These are phyloP conservation scores for Pseudogymnoascus sp. DNA, from an alignment of 2,329 filamentous ascomycete genomes.

Conservation along the genomic window DNA sequence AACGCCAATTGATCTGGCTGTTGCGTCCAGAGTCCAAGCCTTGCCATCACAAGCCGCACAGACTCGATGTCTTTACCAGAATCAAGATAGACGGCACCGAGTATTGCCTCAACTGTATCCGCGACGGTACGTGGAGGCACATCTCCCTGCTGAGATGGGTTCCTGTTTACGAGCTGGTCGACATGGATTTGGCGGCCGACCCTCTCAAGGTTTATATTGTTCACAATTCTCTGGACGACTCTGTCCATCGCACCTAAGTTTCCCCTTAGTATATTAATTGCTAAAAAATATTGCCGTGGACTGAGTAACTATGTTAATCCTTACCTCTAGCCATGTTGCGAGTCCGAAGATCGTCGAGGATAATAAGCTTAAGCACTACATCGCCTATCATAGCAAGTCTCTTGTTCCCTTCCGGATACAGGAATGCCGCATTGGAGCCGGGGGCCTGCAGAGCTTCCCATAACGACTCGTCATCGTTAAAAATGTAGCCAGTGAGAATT, in stretches of 20 bases:
- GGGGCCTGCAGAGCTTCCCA: not conserved
- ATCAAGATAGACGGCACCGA: not conserved
- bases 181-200: constrained; percentile 5
- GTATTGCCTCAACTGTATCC: not conserved
- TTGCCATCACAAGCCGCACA: not conserved
- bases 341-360: not conserved
- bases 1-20: not conserved
- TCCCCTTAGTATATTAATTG: not conserved
- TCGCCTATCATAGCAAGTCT: not conserved
- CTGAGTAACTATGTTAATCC: not conserved
- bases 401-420: not conserved
- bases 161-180: constrained; percentile 9
- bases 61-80: not conserved
- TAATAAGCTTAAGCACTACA: not conserved
- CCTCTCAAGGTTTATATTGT: constrained; percentile 1
- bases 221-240: not conserved
- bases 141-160: constrained; percentile 10
- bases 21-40: not conserved
- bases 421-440: not conserved
- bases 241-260: not conserved
- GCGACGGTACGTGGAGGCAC: not conserved
- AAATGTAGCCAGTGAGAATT: not conserved
- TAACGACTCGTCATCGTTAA: not conserved
- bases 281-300: too few species aligned
- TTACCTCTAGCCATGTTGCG: not conserved